Base-by-base conservation (phyloP, 2,329 filamentous ascomycete species). In the Teratosphaeria epicoccoides region DNA sequence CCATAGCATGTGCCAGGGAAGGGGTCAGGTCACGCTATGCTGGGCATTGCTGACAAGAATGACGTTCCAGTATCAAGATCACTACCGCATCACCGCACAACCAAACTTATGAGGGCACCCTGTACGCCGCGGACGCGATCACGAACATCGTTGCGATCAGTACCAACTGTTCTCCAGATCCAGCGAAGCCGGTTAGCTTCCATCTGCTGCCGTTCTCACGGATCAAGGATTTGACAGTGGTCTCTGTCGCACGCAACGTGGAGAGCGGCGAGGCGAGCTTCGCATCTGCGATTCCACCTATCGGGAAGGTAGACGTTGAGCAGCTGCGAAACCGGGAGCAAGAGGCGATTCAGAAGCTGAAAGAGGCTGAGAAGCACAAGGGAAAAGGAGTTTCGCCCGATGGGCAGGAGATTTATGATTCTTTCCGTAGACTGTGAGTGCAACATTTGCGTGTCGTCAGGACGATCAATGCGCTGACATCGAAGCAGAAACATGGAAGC, bases 381-480 rank as follows among this genome's bases (percentile, higher is more conserved):
- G 80, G 80, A 50, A 81, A 79, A 65, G 80, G 79, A 9, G 81
- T 83, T 6, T 78, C 73, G 33, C 74, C 71, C 33, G 80, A 82
- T 56, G 81, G 76, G 24, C 81, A 84, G 66, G 80, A 81, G 50
- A 70, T 84, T 14, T 84, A 81, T 59, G 80, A 84, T 68, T 74
- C 76, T 10, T 73, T 84, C 50, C 76, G 74, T 55, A 74, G 78
- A 59, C 80, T 79, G 66, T 81, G 62, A 56, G 73, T 55, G 28
- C 12, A 28, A 20, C 40, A 24, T 11, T 22, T 7, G 12, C 24
- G 22, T 22, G 12, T 12, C 4, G 26, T 20, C 14, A 24, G 12
- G 43, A n/a, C 6, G 20, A 24, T 22, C 14, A 9, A 23, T 40
- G 43, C 14, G 25, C n/a, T 47, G 51, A 40, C 33, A 6, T 3